Conservation (phyloP, 2,329 filamentous ascomycete genomes). For the Xylariaceae sp. region DNA sequence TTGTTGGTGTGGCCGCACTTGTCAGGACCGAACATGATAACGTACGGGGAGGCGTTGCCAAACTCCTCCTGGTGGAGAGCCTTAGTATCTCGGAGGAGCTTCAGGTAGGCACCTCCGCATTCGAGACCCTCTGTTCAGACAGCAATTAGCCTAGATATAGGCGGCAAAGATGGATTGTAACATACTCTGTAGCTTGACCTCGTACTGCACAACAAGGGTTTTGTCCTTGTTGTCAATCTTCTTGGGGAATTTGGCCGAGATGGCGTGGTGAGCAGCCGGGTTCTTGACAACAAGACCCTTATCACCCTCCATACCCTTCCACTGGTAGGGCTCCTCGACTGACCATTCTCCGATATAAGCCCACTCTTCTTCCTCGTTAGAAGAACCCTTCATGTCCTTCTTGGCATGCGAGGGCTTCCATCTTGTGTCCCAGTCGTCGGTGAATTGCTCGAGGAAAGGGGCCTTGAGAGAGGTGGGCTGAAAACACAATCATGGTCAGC, state of each 20-base stretch:
- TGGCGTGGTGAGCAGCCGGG: slow-evolving; percentile 95
- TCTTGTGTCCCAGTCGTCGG: slow-evolving; percentile 86
- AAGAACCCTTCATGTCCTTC: slow-evolving; percentile 75
- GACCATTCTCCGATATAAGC: slow-evolving; percentile 95
- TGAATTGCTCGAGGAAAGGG: slow-evolving; percentile 98
- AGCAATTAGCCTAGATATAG: slow-evolving; percentile 24
- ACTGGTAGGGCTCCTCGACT: slow-evolving; percentile 87
- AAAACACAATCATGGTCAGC: slow-evolving; percentile 1
- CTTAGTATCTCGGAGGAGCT: slow-evolving; percentile 97
- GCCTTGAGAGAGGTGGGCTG: slow-evolving; percentile 87
- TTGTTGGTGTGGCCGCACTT: slow-evolving; percentile 99
- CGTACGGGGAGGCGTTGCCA: slow-evolving; percentile 93
- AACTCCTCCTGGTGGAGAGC: slow-evolving; percentile 97
- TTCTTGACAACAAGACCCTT: slow-evolving; percentile 99
- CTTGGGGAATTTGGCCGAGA: slow-evolving; percentile 97
- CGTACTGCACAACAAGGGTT: slow-evolving; percentile 95
- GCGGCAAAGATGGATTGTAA: slow-evolving; percentile 19
- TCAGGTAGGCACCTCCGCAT: slow-evolving; percentile 98
- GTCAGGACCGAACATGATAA: slow-evolving; percentile 99
- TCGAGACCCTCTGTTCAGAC: slow-evolving; percentile 72
- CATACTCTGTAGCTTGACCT: slow-evolving; percentile 97
- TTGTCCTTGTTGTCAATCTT: slow-evolving; percentile 97
- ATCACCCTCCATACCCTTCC: slow-evolving; percentile 90
- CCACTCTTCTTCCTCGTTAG: slow-evolving; percentile 86
- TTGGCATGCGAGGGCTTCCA: slow-evolving; percentile 97